phyloP scores from a whole-genome alignment of 2,329 filamentous ascomycete genomes.

The Dendryphion nanum region DNA sequence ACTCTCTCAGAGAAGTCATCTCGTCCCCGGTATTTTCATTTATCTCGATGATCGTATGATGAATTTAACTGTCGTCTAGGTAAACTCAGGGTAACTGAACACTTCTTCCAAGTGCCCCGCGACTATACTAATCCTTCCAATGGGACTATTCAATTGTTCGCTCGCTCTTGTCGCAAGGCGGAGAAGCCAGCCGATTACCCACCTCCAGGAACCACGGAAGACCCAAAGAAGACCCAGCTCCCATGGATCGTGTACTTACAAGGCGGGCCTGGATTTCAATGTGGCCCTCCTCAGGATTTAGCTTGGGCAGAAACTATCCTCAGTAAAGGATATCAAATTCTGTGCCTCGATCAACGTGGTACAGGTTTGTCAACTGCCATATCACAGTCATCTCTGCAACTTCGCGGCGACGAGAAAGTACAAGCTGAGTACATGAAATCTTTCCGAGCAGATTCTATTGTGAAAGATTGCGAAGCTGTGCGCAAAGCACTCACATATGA shows the following conservation, averaged over 20 bases:
- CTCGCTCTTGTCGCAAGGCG: slow-evolving; percentile 66
- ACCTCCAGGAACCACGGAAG: slow-evolving; percentile 29
- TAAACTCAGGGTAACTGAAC: slow-evolving; percentile 72
- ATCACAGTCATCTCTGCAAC: slow-evolving; percentile 67
- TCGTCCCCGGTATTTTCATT: slow-evolving; percentile 41
- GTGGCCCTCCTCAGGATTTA: slow-evolving; percentile 70
- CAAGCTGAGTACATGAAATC: slow-evolving; percentile 80
- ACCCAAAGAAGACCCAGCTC: slow-evolving; percentile 48
- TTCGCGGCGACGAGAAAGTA: slow-evolving; percentile 60
- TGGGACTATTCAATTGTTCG: slow-evolving; percentile 72
- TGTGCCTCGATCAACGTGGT: slow-evolving; percentile 88
- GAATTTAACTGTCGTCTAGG: slow-evolving; percentile 48
- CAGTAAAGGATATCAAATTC: slow-evolving; percentile 75
- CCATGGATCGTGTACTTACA: slow-evolving; percentile 72
- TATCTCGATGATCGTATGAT: not conserved
- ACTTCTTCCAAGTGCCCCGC: slow-evolving; percentile 83
- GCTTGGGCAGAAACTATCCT: slow-evolving; percentile 70
- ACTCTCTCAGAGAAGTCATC: slow-evolving; percentile 45
- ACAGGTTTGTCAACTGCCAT: slow-evolving; percentile 83
- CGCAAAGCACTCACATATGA: slow-evolving; percentile 70
- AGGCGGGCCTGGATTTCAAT: slow-evolving; percentile 82
- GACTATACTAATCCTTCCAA: slow-evolving; percentile 66
- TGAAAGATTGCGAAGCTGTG: slow-evolving; percentile 84
- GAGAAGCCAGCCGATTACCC: slow-evolving; percentile 57
- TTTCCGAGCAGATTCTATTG: slow-evolving; percentile 88